These are phyloP conservation scores for Verticillium nubilum DNA, from an alignment of 2,329 filamentous ascomycete genomes.

Conservation along the genomic window DNA sequence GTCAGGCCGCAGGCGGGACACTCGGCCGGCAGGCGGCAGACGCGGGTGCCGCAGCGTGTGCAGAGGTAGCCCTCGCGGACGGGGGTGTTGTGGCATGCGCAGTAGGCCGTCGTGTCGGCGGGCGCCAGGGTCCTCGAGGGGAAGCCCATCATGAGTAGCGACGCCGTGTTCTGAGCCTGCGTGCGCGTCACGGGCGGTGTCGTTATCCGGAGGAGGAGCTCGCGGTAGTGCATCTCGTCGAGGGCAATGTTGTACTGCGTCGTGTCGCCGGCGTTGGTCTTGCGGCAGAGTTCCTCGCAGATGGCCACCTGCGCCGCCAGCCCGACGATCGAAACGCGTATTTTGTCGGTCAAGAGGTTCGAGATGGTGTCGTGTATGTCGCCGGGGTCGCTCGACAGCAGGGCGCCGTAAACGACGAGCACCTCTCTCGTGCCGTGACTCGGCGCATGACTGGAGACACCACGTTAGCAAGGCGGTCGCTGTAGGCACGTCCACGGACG, in stretches of 20 bases:
- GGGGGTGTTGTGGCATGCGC: slow-evolving; percentile 84
- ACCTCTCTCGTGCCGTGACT: slow-evolving; percentile 91
- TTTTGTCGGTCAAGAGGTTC: slow-evolving; percentile 71
- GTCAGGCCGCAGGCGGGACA: slow-evolving; percentile 90
- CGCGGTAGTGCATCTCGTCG: slow-evolving; percentile 70
- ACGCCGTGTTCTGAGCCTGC: slow-evolving; percentile 50
- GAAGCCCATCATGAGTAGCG: slow-evolving; percentile 95
- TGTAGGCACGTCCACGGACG: too few species aligned
- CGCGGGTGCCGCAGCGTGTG: slow-evolving; percentile 81
- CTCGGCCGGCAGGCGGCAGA: slow-evolving; percentile 84
- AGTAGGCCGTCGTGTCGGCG: slow-evolving; percentile 62
- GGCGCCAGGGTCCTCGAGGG: slow-evolving; percentile 77
- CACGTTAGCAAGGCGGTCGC: background rate
- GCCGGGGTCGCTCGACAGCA: slow-evolving; percentile 85
- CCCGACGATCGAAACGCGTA: slow-evolving; percentile 84
- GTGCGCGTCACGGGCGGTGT: slow-evolving; percentile 81
- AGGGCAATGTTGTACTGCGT: slow-evolving; percentile 77
- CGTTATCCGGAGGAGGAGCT: slow-evolving; percentile 82
- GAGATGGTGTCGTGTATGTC: slow-evolving; percentile 90
- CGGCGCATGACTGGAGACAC: slow-evolving; percentile 65
- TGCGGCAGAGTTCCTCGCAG: slow-evolving; percentile 81
- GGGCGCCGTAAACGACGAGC: slow-evolving; percentile 83
- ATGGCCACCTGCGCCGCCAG: slow-evolving; percentile 89
- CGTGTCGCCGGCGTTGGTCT: slow-evolving; percentile 77
- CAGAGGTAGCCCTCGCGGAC: slow-evolving; percentile 84